Evolutionary conservation across 179 eudicot genomes (phyloP), one percentile per base, ranked within the genome.

Genomic region (Spinacia oleracea): DNA sequence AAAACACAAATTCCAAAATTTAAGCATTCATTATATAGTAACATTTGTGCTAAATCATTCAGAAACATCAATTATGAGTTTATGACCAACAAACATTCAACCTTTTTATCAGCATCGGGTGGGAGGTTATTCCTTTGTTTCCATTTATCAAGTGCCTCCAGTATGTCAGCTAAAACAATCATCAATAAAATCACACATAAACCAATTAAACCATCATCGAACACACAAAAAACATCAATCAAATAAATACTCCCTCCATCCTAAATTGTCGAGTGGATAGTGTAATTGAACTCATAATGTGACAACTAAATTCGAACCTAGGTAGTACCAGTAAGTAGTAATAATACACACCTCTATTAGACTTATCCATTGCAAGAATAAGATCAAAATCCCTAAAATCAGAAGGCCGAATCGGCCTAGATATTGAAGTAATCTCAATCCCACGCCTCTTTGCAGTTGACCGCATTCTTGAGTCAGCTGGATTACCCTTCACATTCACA

Each of bases 351-450:
- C 98, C 91, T 89, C 80, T 89, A 76, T 96, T 96, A 72, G 93
- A 90, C 83, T 85, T 87, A 71, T 96, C 99, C 98, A 96, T 96
- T 12, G 99, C 98, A 86, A 93, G 97, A 90, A 96, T 96, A 20
- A 96, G 90, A 90, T 96, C 96, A 86, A 90, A 96, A 76, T 91
- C 96, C 70, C 66, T 86, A 72, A 96, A 96, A 88, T 96, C 99
- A 32, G 97, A 87, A 0, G 97, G 87, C 73, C 83, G 83, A 71
- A 93, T 90, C 31, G 94, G 96, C 86, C 99, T 90, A 51, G 99
- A 96, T 27, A 85, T 55, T 1, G 99, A 93, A 73, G 98, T 91
- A 79, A 96, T 91, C 86, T 85, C 89, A 82, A 96, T 78, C 70
- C 97, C 98, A 77, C 99, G 97, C 82, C 85, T 89, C 73, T 90